Base-by-base conservation (phyloP, 352 stramenopile genomes). In the Globisporangium middletonii region DNA sequence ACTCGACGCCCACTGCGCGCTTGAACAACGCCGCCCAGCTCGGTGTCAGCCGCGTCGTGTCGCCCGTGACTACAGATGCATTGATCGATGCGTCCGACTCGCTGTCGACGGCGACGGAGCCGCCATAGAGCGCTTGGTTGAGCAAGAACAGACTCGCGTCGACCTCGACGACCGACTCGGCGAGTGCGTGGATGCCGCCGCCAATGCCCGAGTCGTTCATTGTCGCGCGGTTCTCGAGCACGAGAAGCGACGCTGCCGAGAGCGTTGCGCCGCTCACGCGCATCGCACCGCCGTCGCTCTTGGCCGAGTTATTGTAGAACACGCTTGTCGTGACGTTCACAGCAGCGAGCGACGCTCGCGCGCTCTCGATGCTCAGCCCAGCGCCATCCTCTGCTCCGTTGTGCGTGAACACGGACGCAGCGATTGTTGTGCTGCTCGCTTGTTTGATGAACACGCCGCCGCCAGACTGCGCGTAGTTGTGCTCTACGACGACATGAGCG, bases 291-390 rank as follows among this genome's bases (percentile, higher is more conserved):
- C 72, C 72, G 42, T 30, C 30, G 1, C 33, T 49, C 7, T 9
- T 28, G 13, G 67, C 72, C 4, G 67, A 69, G 47, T 81, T 81
- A 45, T 81, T 81, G 65, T 81, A 81, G 12, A 79, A 73, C 7
- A 79, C 57, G 26, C 64, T 75, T 9, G 48, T 30, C 1, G 15
- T 47, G 13, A 61, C 33, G 13, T 49, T 47, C 0, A 55, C 37
- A 19, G 6, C 42, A 5, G 44, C 19, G 18, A 55, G 19, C 18
- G 38, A 23, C 23, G 19, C 19, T 5, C 33, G 48, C 18, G 42
- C 28, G 30, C 42, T 61, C 19, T 57, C 53, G 28, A 53, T 49
- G 38, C 53, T 72, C 11, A 81, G 23, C 8, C 69, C 72, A 0
- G 51, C 58, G 4, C 72, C 72, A 28, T 50, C 55, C 7, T 47